Evolutionary conservation across 1,284 basidiomycete genomes (phyloP).

Genomic region (Ceratobasidium sp.): DNA sequence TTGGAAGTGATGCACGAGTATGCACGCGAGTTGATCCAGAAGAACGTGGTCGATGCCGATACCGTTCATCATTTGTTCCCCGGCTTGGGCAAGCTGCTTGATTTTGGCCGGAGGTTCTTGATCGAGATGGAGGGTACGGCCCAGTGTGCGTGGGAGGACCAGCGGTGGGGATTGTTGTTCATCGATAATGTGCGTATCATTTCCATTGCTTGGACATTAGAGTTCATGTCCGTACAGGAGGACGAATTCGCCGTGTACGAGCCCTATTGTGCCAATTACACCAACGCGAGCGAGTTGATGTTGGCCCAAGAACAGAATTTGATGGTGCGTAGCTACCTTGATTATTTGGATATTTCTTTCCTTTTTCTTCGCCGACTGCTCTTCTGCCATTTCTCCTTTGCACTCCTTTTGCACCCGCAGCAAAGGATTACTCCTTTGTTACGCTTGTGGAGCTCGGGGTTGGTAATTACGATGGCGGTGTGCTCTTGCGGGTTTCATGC

Average conservation of each 20-base stretch:
- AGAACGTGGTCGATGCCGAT: slow-evolving; percentile 55
- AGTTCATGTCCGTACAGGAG: slow-evolving; percentile 62
- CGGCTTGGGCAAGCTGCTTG: slow-evolving; percentile 91
- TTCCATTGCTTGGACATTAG: slow-evolving; percentile 48
- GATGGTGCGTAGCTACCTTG: slow-evolving; percentile 61
- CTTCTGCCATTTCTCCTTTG: too few relatives aligned
- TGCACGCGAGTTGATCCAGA: slow-evolving; percentile 51
- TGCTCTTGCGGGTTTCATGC: too few relatives aligned
- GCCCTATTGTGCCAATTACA: slow-evolving; percentile 97
- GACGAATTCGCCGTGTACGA: slow-evolving; percentile 93
- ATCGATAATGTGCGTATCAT: slow-evolving; percentile 71
- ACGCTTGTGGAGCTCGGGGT: too few relatives aligned
- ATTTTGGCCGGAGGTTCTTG: slow-evolving; percentile 95
- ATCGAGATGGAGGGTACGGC: slow-evolving; percentile 90
- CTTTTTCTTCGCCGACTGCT: not conserved
- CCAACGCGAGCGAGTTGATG: slow-evolving; percentile 83
- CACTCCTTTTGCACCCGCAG: too few relatives aligned
- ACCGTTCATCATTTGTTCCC: slow-evolving; percentile 96
- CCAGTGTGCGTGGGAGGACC: slow-evolving; percentile 82
- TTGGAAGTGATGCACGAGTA: slow-evolving; percentile 89
- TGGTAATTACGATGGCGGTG: too few relatives aligned
- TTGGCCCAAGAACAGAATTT: slow-evolving; percentile 83
- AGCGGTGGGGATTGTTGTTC: slow-evolving; percentile 87
- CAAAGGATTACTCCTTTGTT: too few relatives aligned
- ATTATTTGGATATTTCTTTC: slow-evolving; percentile 40